These are phyloP conservation scores for Symbiodinium natans DNA, from an alignment of 73 alveolate genomes.

Conservation along the genomic window DNA sequence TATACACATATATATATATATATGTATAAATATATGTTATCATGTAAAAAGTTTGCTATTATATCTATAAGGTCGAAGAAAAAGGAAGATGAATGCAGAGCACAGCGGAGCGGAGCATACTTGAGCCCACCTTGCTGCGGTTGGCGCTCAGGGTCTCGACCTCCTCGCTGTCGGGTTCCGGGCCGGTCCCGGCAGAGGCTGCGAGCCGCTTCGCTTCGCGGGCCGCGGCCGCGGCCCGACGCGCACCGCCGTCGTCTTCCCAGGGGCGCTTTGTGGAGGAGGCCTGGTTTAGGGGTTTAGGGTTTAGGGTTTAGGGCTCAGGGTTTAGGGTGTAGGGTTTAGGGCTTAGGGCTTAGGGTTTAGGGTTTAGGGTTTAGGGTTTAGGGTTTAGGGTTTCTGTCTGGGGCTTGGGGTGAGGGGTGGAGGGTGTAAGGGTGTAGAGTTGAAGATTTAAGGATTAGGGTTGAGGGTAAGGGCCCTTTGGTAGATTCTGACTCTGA, in stretches of 20 bases:
- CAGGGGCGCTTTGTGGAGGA: neutral
- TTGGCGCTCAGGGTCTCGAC: neutral
- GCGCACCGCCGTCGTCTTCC: slow-evolving; percentile 38
- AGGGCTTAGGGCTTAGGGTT: neutral
- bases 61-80: neutral
- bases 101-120: too few species aligned
- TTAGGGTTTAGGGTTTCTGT: neutral
- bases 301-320: neutral
- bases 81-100: too few species aligned
- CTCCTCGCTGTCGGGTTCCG: too few species aligned
- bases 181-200: too few species aligned
- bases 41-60: too few species aligned
- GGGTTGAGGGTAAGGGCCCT: too few species aligned
- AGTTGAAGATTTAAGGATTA: too few species aligned
- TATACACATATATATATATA: too few species aligned
- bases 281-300: neutral
- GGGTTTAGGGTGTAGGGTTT: neutral
- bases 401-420: too few species aligned
- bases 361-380: neutral
- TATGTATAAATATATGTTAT: too few species aligned
- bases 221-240: slow-evolving; percentile 76
- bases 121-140: neutral
- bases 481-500: too few species aligned
- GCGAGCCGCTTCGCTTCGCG: slow-evolving; percentile 2
- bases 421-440: too few species aligned